phyloP scores from a whole-genome alignment of 805 yeast genomes.

The baker's yeast (Saccharomyces cerevisiae) region DNA sequence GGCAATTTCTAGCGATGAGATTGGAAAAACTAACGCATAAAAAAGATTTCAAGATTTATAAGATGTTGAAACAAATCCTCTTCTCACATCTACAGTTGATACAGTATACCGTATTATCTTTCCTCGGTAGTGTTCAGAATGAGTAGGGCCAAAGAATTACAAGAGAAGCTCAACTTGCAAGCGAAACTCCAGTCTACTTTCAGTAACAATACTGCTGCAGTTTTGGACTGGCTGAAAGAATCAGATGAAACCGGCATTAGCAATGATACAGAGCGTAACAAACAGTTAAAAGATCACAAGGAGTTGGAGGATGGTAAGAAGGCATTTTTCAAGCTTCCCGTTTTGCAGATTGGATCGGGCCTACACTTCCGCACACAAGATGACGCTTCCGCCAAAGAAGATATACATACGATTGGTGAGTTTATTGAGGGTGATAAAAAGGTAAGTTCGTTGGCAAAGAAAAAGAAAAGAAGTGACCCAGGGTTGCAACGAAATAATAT shows the following conservation, averaged over 20 bases:
- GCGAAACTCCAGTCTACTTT: slow-evolving; percentile 27
- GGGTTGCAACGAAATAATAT: slow-evolving; percentile 10
- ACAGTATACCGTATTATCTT: background rate
- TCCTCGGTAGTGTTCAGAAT: slow-evolving; percentile 3
- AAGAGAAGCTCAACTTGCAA: slow-evolving; percentile 28
- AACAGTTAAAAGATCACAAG: background rate
- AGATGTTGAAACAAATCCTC: background rate
- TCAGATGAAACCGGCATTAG: slow-evolving; percentile 2
- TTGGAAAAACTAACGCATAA: background rate
- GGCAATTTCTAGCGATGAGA: background rate
- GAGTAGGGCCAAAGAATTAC: slow-evolving; percentile 30
- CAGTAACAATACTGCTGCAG: slow-evolving; percentile 16
- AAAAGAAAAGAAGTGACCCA: slow-evolving; percentile 16
- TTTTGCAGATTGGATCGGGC: slow-evolving; percentile 28
- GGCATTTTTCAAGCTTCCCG: slow-evolving; percentile 27
- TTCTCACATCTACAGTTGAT: background rate
- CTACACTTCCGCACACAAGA: slow-evolving; percentile 13
- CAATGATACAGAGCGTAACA: background rate
- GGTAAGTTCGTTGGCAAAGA: slow-evolving; percentile 25
- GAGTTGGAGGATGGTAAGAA: slow-evolving; percentile 17
- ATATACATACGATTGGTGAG: slow-evolving; percentile 31
- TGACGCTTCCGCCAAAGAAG: slow-evolving; percentile 8
- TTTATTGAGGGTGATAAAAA: slow-evolving; percentile 30
- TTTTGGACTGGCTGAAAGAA: slow-evolving; percentile 22
- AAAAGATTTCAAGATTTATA: background rate